Evolutionary conservation across 495 filamentous ascomycete genomes (phyloP).

Genomic region (Usnea hakonensis): DNA sequence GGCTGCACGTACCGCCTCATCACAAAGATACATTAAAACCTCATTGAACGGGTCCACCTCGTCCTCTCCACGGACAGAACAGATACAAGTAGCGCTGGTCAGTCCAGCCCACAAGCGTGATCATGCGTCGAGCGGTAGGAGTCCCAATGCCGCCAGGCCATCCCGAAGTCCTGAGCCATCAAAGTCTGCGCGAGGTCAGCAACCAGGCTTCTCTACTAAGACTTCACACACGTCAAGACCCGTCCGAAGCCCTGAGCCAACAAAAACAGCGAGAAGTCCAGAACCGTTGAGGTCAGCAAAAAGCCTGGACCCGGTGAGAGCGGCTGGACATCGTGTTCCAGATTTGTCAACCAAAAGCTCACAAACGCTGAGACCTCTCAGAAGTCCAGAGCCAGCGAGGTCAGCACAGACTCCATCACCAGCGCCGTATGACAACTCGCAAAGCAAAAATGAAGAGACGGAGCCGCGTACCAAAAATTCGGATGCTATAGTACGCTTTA

Average conservation of each 20-base stretch:
- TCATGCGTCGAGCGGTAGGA: not conserved
- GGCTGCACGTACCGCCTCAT: slow-evolving; percentile 15
- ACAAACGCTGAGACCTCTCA: slow-evolving; percentile 7
- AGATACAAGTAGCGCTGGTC: slow-evolving; percentile 1
- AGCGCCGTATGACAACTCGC: not conserved
- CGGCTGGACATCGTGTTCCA: slow-evolving; percentile 12
- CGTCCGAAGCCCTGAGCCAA: slow-evolving; percentile 12
- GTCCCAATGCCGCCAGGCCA: slow-evolving; percentile 5
- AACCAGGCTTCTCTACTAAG: slow-evolving; percentile 13
- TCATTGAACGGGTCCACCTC: slow-evolving; percentile 10
- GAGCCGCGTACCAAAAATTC: slow-evolving; percentile 1
- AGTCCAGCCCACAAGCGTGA: slow-evolving; percentile 14
- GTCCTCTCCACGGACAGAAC: slow-evolving; percentile 18
- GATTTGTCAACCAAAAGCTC: not conserved
- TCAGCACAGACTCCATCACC: not conserved
- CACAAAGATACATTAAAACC: slow-evolving; percentile 20
- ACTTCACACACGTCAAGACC: slow-evolving; percentile 13
- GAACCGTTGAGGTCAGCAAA: slow-evolving; percentile 6
- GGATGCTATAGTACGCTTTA: not conserved
- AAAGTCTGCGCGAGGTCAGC: slow-evolving; percentile 8
- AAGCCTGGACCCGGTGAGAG: slow-evolving; percentile 6
- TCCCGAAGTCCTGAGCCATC: slow-evolving; percentile 15
- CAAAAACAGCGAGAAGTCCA: slow-evolving; percentile 6
- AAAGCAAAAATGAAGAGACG: not conserved
- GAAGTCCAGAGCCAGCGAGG: slow-evolving; percentile 7